Percentiles rank a stretch among this genome's conserved stretches.
These are phyloP conservation scores for Wickerhamiella lipophila DNA, from an alignment of 805 yeast genomes.

Conservation along the genomic window DNA sequence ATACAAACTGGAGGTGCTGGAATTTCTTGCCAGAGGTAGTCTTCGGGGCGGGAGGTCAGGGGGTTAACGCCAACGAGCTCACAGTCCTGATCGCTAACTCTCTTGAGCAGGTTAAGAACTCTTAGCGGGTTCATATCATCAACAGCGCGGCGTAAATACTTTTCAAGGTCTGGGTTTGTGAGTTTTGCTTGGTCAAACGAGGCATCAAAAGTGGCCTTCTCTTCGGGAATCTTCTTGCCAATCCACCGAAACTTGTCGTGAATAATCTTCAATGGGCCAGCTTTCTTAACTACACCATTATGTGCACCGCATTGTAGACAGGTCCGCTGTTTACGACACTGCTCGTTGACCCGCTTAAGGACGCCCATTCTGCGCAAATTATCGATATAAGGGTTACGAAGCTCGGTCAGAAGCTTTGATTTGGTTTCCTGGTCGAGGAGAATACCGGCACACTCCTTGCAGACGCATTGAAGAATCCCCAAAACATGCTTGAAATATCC, in stretches of 20 bases:
- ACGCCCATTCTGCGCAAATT: constrained; percentile 85
- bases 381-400: constrained; percentile 78
- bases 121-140: constrained; percentile 92
- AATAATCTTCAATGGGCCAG: constrained; percentile 88
- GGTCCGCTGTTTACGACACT: constrained; percentile 88
- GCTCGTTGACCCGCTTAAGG: constrained; percentile 70
- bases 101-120: constrained; percentile 76
- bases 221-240: constrained; percentile 79
- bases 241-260: constrained; percentile 95
- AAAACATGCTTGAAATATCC: constrained; percentile 92
- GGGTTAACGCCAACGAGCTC: constrained; percentile 87
- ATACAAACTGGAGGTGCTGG: constrained; percentile 99
- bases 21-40: constrained; percentile 89
- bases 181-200: constrained; percentile 66
- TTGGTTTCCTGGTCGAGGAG: constrained; percentile 62
- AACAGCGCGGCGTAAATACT: constrained; percentile 70
- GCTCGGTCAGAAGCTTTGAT: constrained; percentile 57
- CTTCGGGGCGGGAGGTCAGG: constrained; percentile 83
- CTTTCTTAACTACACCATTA: constrained; percentile 95
- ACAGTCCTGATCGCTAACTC: constrained; percentile 74
- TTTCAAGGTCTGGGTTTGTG: constrained; percentile 77
- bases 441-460: constrained; percentile 75
- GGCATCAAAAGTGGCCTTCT: constrained; percentile 74
- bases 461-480: constrained; percentile 75
- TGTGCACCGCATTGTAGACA: constrained; percentile 77